Evolutionary conservation across 805 yeast genomes (phyloP), one percentile per base, ranked within the genome.

Genomic region (Zygosaccharomyces kombuchaensis): DNA sequence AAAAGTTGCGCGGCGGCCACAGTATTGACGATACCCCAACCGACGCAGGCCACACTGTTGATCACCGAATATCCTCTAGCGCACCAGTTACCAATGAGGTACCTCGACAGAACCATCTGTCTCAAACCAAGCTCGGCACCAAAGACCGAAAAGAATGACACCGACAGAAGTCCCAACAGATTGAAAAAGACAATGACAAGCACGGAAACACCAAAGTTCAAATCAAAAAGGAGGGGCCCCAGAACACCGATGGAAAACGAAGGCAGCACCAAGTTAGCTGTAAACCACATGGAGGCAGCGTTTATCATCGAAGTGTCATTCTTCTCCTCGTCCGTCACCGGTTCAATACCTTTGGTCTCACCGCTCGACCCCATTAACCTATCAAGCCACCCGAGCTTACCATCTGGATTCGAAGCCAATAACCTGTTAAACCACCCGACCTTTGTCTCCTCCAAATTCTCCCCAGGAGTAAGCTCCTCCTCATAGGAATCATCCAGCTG

Each of bases 11-110:
- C 96, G 29, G 93, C 81, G 25, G 89, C 84, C 78, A 89, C 85
- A 51, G 86, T 87, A 68, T 90, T 90, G 39, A 88, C 91, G 8
- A 96, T 87, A 67, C 93, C 86, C 97, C 97, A 90, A 57, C 97
- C 96, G 45, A 89, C 79, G 76, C 96, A 87, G 22, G 96, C 90
- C 51, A 90, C 66, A 59, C 81, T 77, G 62, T 89, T 88, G 63
- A 90, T 73, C 37, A 83, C 65, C 8, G 95, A 82, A 59, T 87
- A 84, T 46, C 88, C 74, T 64, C 95, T 78, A 68, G 85, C 82
- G 38, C 84, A 82, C 26, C 71, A 63, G 66, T 83, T 80, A 52
- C 97, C 97, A 51, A 82, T 75, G 56, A 88, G 75, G 67, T 74
- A 89, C 55, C 91, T 77, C 9, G 95, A 80, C 46, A 89, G 60